These are phyloP conservation scores for Leccinum variabile DNA, from an alignment of 1,284 basidiomycete genomes.

Conservation along the genomic window DNA sequence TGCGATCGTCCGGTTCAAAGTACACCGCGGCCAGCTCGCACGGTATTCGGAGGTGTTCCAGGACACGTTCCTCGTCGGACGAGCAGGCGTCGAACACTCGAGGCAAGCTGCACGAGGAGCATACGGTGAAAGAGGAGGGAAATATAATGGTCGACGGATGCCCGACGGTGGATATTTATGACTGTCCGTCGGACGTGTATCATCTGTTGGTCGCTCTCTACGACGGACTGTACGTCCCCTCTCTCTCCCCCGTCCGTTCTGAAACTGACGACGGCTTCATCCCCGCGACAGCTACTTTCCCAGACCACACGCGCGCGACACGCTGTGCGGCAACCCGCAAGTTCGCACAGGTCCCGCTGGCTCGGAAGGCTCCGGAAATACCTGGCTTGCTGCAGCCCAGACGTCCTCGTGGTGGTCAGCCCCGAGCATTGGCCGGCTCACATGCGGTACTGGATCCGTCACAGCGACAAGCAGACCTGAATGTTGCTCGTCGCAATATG, in stretches of 20 bases:
- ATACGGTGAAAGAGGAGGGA: slow-evolving; percentile 24
- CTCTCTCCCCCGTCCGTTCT: too few relatives aligned
- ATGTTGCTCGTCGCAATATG: slow-evolving; percentile 28
- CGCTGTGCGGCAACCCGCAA: too few relatives aligned
- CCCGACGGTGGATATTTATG: slow-evolving; percentile 51
- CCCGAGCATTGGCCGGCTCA: slow-evolving; percentile 20
- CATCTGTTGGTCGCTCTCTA: slow-evolving; percentile 63
- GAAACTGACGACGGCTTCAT: too few relatives aligned
- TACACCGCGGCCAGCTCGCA: slow-evolving; percentile 67
- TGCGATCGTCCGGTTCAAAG: slow-evolving; percentile 48
- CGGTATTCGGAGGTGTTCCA: slow-evolving; percentile 72
- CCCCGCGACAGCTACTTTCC: too few relatives aligned
- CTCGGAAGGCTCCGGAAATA: too few relatives aligned
- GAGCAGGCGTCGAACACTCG: slow-evolving; percentile 3
- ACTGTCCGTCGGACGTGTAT: slow-evolving; percentile 54
- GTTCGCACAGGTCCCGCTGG: too few relatives aligned
- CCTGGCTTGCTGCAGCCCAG: slow-evolving; percentile 30
- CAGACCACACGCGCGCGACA: too few relatives aligned
- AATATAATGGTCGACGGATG: slow-evolving; percentile 51
- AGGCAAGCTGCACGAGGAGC: not conserved
- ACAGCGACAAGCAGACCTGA: slow-evolving; percentile 16
- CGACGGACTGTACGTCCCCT: slow-evolving; percentile 45
- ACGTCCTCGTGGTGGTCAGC: slow-evolving; percentile 56
- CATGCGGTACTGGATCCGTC: slow-evolving; percentile 15
- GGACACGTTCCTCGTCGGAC: slow-evolving; percentile 62